phyloP scores from a whole-genome alignment of 306 rosid species.

The Cucurbita maxima region DNA sequence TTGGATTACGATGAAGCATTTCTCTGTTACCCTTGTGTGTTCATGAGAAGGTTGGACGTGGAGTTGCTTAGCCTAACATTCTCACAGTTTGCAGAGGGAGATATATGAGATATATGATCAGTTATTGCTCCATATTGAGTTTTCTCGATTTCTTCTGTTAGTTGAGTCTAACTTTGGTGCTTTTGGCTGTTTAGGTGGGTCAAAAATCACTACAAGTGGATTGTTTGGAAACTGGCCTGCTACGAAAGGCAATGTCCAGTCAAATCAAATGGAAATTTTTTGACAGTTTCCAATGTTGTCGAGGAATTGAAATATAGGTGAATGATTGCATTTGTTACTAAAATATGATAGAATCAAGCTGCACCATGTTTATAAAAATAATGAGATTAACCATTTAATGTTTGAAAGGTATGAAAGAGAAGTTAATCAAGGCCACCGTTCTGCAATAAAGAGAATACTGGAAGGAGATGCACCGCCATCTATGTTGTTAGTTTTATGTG shows the following conservation, averaged over 20 bases:
- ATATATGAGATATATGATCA: not conserved
- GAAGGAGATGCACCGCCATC: slow-evolving; percentile 87
- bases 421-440: slow-evolving; percentile 76
- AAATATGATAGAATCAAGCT: not conserved
- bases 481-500: slow-evolving; percentile 61
- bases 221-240: slow-evolving; percentile 87
- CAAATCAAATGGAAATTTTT: slow-evolving; percentile 32
- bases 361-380: slow-evolving; percentile 8
- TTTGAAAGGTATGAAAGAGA: slow-evolving; percentile 72
- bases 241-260: slow-evolving; percentile 56
- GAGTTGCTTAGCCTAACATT: not conserved
- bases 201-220: slow-evolving; percentile 79
- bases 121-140: not conserved
- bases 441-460: slow-evolving; percentile 67
- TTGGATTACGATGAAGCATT: not conserved
- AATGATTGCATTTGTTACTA: not conserved
- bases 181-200: slow-evolving; percentile 59
- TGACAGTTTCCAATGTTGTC: slow-evolving; percentile 54
- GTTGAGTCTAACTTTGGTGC: not conserved
- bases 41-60: not conserved
- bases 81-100: not conserved
- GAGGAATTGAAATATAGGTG: slow-evolving; percentile 94
- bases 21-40: not conserved
- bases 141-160: not conserved
- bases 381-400: not conserved